Conservation (phyloP, 495 filamentous ascomycete genomes). For the Schizothecium vesticola region DNA sequence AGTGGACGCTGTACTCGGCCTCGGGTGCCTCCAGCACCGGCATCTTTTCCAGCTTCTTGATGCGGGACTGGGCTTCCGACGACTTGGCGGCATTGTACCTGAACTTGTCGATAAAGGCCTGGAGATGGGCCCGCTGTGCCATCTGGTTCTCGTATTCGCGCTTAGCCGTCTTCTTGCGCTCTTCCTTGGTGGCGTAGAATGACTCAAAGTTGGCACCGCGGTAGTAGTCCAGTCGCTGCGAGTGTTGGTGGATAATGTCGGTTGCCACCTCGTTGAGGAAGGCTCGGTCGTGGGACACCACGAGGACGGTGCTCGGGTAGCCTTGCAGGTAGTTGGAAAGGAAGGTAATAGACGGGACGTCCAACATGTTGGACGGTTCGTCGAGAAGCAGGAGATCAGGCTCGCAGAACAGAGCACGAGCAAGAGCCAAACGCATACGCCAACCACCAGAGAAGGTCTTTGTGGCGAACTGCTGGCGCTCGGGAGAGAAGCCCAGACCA, state of each 20-base stretch:
- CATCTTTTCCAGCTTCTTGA: constrained; percentile 98
- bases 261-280: constrained; percentile 99
- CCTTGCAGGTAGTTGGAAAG: constrained; percentile 90
- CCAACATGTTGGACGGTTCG: constrained; percentile 99
- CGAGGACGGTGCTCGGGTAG: constrained; percentile 91
- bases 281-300: constrained; percentile 97
- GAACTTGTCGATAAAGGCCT: constrained; percentile 99
- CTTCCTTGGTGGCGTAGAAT: constrained; percentile 97
- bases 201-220: constrained; percentile 96
- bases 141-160: constrained; percentile 99
- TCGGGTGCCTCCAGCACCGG: constrained; percentile 87
- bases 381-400: constrained; percentile 94
- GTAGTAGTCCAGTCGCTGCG: constrained; percentile 96
- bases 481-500: constrained; percentile 91
- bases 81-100: constrained; percentile 99
- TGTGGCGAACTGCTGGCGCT: constrained; percentile 87
- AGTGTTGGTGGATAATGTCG: constrained; percentile 98
- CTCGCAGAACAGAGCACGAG: constrained; percentile 95
- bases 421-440: constrained; percentile 95
- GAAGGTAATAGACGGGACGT: constrained; percentile 99
- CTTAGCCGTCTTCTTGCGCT: constrained; percentile 92
- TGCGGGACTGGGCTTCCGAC: constrained; percentile 93
- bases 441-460: constrained; percentile 99
- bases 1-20: constrained; percentile 91
- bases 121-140: constrained; percentile 81